These are phyloP conservation scores for Bruguiera hainesii DNA, from an alignment of 441 rosid species.

Conservation along the genomic window DNA sequence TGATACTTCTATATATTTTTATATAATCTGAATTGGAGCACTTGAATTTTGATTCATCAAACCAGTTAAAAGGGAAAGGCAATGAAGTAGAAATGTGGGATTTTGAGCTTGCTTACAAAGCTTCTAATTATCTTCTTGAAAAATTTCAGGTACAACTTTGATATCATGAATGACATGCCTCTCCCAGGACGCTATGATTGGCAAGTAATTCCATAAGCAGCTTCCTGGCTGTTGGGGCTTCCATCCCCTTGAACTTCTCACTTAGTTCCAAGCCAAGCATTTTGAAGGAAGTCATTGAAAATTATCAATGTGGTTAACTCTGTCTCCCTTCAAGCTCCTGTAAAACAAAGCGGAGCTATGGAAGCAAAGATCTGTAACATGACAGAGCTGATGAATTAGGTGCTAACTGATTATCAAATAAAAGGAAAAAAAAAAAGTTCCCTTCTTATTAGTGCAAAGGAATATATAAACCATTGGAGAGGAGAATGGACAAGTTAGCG, in stretches of 20 bases:
- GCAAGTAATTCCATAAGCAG: constrained; percentile 59
- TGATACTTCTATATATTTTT: background rate
- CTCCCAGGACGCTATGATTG: constrained; percentile 80
- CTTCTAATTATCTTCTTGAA: constrained; percentile 1
- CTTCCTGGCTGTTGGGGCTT: background rate
- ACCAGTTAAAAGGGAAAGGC: background rate
- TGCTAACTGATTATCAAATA: constrained; percentile 24
- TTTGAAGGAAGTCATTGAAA: constrained; percentile 16
- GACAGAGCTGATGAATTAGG: constrained; percentile 33
- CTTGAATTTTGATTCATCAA: too few relatives aligned
- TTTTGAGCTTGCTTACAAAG: constrained; percentile 3
- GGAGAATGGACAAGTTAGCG: constrained; percentile 10
- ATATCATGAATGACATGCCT: constrained; percentile 74
- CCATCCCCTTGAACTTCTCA: constrained; percentile 13
- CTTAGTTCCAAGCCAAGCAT: constrained; percentile 6
- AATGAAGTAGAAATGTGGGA: background rate
- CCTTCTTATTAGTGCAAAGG: background rate
- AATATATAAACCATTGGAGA: constrained; percentile 8
- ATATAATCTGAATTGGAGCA: background rate
- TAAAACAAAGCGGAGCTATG: constrained; percentile 25
- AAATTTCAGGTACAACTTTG: constrained; percentile 87
- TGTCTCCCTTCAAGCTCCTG: constrained; percentile 14
- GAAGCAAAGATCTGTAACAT: constrained; percentile 29
- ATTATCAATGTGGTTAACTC: background rate
- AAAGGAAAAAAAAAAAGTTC: background rate